phyloP scores from a whole-genome alignment of 177 flowering plant species.

The Tripterygium wilfordii region DNA sequence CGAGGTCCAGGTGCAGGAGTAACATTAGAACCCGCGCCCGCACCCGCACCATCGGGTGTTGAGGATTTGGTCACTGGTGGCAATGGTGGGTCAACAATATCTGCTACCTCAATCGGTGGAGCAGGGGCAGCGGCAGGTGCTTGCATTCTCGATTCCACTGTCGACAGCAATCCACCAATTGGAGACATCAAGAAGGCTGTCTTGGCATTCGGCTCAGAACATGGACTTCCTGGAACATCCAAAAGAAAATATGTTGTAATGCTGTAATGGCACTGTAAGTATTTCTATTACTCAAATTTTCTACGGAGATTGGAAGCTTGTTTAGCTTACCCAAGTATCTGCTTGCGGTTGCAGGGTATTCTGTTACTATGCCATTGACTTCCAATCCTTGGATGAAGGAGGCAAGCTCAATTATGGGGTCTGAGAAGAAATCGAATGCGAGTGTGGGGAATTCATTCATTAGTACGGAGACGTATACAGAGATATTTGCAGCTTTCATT shows the following conservation, averaged over 20 bases:
- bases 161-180: too few species aligned
- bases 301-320: not conserved
- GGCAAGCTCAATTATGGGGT: slow-evolving; percentile 62
- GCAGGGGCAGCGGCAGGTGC: slow-evolving; percentile 49
- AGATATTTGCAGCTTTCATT: slow-evolving; percentile 62
- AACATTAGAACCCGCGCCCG: too few species aligned
- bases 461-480: slow-evolving; percentile 47
- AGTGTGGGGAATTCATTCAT: slow-evolving; percentile 55
- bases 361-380: slow-evolving; percentile 74
- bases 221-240: slow-evolving; percentile 36
- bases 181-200: too few species aligned
- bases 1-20: slow-evolving; percentile 10
- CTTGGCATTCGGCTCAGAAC: too few species aligned
- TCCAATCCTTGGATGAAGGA: slow-evolving; percentile 21
- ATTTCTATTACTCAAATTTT: not conserved
- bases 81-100: slow-evolving; percentile 81
- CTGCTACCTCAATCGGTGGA: slow-evolving; percentile 33
- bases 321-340: slow-evolving; percentile 60
- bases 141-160: slow-evolving; percentile 4
- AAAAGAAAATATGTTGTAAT: not conserved
- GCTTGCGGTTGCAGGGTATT: slow-evolving; percentile 72
- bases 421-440: slow-evolving; percentile 59
- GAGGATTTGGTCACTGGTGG: slow-evolving; percentile 39
- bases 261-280: too few species aligned
- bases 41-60: not conserved